These are phyloP conservation scores for Coffea humblotiana DNA, from an alignment of 305 asterid species.

Conservation along the genomic window DNA sequence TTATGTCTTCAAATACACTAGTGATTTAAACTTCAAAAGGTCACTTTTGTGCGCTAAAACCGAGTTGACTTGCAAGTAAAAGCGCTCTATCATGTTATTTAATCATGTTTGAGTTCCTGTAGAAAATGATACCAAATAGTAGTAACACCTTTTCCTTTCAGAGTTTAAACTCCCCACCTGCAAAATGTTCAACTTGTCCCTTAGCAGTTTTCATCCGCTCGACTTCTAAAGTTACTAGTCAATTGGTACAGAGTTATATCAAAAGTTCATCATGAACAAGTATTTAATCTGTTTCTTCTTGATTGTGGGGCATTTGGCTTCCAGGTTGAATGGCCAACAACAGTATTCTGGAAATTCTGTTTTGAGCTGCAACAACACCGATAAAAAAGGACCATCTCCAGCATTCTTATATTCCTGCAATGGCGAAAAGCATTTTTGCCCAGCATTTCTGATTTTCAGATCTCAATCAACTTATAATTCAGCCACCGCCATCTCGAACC, in stretches of 20 bases:
- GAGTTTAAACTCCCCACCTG: no score
- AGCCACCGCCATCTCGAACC: conserved; percentile 46
- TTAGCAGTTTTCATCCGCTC: background rate
- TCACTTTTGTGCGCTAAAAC: background rate
- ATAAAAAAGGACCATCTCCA: conserved; percentile 39
- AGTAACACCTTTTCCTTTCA: no score
- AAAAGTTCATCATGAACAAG: conserved; percentile 21
- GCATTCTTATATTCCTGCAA: conserved; percentile 58
- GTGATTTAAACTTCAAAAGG: background rate
- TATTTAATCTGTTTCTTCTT: conserved; percentile 18
- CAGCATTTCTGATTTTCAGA: conserved; percentile 48
- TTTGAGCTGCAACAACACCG: conserved; percentile 33
- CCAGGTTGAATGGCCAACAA: conserved; percentile 42
- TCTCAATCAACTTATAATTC: conserved; percentile 38
- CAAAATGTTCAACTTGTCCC: background rate
- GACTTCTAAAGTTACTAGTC: background rate
- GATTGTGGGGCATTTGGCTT: conserved; percentile 23
- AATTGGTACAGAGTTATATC: background rate
- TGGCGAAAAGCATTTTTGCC: conserved; percentile 36
- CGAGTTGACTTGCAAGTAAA: conserved; percentile 6
- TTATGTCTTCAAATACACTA: background rate
- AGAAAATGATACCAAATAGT: background rate
- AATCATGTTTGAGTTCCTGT: background rate
- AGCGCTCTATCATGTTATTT: background rate
- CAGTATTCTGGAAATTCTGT: conserved; percentile 42